A percentile compares a stretch with the other conserved stretches of the same genome.
These are phyloP conservation scores for Rachicladosporium sp. DNA, from an alignment of 2,329 filamentous ascomycete species.

Conservation along the genomic window DNA sequence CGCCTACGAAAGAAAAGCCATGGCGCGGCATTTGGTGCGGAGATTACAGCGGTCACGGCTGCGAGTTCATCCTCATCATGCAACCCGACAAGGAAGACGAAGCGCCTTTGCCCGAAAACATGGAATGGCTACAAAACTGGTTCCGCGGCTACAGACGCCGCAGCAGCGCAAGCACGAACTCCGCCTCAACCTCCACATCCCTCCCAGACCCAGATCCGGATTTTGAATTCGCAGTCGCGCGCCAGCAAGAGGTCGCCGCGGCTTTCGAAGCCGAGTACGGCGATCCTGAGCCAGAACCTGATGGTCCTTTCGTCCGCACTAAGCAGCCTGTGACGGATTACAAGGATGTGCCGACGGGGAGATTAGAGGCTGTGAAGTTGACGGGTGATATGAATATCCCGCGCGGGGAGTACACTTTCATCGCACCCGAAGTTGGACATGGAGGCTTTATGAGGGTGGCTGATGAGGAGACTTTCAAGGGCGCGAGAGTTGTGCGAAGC, in stretches of 20 bases:
- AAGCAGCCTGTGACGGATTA: constrained; percentile 1
- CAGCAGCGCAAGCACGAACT: constrained; percentile 9
- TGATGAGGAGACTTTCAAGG: constrained; percentile 57
- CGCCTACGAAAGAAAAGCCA: constrained; percentile 64
- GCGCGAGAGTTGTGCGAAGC: constrained; percentile 60
- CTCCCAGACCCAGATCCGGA: not conserved
- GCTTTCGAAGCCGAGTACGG: not conserved
- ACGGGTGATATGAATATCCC: constrained; percentile 88
- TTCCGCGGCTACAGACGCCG: constrained; percentile 15
- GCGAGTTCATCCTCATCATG: constrained; percentile 72
- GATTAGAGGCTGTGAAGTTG: constrained; percentile 74
- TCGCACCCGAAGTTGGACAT: constrained; percentile 62
- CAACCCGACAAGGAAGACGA: constrained; percentile 48
- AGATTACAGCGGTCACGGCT: constrained; percentile 78
- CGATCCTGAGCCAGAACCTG: not conserved
- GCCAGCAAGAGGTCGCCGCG: too few species aligned
- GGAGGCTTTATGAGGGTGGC: constrained; percentile 52
- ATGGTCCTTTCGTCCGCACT: not conserved
- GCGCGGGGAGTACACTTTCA: constrained; percentile 71
- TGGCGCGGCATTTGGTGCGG: constrained; percentile 88
- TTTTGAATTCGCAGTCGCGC: not conserved
- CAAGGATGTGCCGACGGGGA: constrained; percentile 44
- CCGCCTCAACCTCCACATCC: constrained; percentile 3
- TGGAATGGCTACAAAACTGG: constrained; percentile 21
- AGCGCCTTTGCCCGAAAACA: constrained; percentile 27